Base-by-base conservation (phyloP, 306 rosid species). In the Herpetospermum pedunculosum region DNA sequence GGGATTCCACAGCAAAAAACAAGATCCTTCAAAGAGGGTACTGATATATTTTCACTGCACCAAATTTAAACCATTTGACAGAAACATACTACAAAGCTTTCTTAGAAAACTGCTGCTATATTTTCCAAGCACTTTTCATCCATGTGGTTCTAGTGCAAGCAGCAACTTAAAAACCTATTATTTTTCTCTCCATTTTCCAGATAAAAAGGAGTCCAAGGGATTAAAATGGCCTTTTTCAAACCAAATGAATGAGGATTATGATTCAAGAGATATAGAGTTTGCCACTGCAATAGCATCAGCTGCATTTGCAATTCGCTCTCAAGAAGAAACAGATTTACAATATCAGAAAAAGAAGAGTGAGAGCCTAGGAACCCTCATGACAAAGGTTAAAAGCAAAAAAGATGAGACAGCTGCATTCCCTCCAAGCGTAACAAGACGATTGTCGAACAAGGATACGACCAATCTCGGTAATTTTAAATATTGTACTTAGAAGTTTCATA, bases 201-300 rank as follows among this genome's bases (percentile, higher is more conserved):
- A 71, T 67, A 75, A 76, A 46, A 76, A 44, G 69, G 43, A 6
- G 48, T 38, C 53, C 75, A 78, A 58, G 73, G 37, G 73, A 78
- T 53, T 73, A 25, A 34, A 26, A 18, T 76, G 80, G 77, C 76
- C 57, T 40, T 23, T 73, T 74, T 41, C 5, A 7, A 53, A 73
- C 60, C 48, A 79, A 64, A 78, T 53, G 70, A 70, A 54, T 69
- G 79, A 74, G 71, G 85, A 79, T 76, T 73, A 72, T 54, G 73
- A 74, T 43, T 40, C 75, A 41, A 77, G 29, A 77, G 87, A 90
- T 15, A 73, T 63, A 2, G 89, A 85, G 70, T 79, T 78, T 73
- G 85, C 82, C 65, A 50, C 89, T 32, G 88, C 89, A n/a, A 80
- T 83, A 32, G 90, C 89, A 62, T 85, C 95, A 58, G 87, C 85